These are phyloP conservation scores for Stagonosporopsis rhizophila DNA, from an alignment of 2,329 filamentous ascomycete genomes.

Conservation along the genomic window DNA sequence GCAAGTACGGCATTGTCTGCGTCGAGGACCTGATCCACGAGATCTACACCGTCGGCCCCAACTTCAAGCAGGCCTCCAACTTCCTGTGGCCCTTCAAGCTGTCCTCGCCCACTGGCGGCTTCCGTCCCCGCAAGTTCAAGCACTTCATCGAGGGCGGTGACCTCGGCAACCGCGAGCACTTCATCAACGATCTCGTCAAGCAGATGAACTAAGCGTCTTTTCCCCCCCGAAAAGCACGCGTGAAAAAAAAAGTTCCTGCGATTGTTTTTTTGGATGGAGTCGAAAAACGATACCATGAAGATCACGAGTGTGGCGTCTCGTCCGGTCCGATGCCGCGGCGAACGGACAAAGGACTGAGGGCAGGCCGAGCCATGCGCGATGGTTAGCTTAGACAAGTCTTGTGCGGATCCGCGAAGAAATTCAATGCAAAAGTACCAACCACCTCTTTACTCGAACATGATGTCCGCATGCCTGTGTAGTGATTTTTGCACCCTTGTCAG, in stretches of 20 bases:
- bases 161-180: conserved; percentile 96
- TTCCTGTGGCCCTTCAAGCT: conserved; percentile 99
- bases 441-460: neutral
- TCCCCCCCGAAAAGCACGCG: too few species aligned
- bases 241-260: conserved; percentile 30
- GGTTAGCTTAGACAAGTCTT: conserved; percentile 41
- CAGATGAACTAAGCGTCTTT: conserved; percentile 88
- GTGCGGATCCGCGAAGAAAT: conserved; percentile 30
- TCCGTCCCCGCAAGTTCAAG: conserved; percentile 97
- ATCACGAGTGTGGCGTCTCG: conserved; percentile 31
- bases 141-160: conserved; percentile 99
- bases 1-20: conserved; percentile 94
- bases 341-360: conserved; percentile 25
- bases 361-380: conserved; percentile 42
- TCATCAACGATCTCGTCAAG: conserved; percentile 95
- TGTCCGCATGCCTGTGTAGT: too few species aligned
- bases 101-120: conserved; percentile 96
- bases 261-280: conserved; percentile 34
- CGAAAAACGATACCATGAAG: conserved; percentile 41
- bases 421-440: conserved; percentile 30
- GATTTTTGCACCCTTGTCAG: too few species aligned
- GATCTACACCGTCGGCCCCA: conserved; percentile 96
- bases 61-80: conserved; percentile 98
- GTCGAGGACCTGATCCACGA: conserved; percentile 99
- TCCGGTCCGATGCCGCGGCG: conserved; percentile 21